A percentile compares a stretch with the other conserved stretches of the same genome.
Conservation (phyloP, 306 rosid genomes). For the Hippophae tibetana region DNA sequence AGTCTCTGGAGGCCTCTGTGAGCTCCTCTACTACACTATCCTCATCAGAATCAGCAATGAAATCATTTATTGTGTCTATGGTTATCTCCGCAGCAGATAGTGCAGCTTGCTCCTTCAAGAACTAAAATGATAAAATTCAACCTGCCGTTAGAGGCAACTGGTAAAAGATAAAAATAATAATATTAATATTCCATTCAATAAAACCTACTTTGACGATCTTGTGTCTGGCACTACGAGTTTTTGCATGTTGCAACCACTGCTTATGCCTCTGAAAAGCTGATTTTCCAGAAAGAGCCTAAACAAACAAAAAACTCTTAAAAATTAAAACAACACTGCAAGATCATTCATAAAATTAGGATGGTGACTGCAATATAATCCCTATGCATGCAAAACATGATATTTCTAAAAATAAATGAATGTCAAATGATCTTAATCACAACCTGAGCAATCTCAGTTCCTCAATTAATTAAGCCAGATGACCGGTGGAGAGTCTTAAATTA, state of each 20-base stretch:
- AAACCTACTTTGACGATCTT: conserved; percentile 86
- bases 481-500: no score
- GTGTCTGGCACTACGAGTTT: conserved; percentile 97
- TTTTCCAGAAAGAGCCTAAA: conserved; percentile 93
- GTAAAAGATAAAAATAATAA: conserved; percentile 3
- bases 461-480: no score
- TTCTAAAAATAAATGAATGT: no score
- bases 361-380: no score
- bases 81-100: conserved; percentile 86
- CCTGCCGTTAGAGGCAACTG: neutral
- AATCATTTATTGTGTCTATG: conserved; percentile 63
- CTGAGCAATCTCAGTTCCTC: no score
- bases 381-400: no score
- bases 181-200: conserved; percentile 13
- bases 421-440: no score
- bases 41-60: conserved; percentile 61
- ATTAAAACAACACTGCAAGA: no score
- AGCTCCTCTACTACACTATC: conserved; percentile 61
- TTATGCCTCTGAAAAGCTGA: conserved; percentile 96
- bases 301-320: neutral
- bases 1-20: conserved; percentile 34
- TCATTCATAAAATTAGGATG: no score
- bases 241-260: conserved; percentile 97
- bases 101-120: conserved; percentile 95
- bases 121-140: conserved; percentile 39